phyloP scores from a whole-genome alignment of 2,329 filamentous ascomycete species.

The Pyrenophora tritici-repentis region DNA sequence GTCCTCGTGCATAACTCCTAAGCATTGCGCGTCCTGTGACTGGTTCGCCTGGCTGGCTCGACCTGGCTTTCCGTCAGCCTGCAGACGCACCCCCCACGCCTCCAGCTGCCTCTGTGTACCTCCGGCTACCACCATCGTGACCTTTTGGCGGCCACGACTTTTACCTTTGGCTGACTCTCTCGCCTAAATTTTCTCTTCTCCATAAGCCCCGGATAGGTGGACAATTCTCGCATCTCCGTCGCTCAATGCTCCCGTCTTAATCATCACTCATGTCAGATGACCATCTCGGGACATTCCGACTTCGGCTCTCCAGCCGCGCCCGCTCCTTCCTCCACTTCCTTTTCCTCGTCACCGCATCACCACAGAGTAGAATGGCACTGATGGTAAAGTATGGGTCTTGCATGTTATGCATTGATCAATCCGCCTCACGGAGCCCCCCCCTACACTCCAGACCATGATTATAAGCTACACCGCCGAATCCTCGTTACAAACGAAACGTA shows the following conservation, averaged over 20 bases:
- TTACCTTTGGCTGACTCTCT: background rate
- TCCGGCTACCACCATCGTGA: no score
- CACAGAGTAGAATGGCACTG: background rate
- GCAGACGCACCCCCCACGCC: slow-evolving; percentile 9
- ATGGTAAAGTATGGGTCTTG: background rate
- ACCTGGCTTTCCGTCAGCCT: slow-evolving; percentile 11
- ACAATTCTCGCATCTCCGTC: background rate
- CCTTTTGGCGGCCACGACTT: no score
- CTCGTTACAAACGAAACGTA: background rate
- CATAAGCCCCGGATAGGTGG: background rate
- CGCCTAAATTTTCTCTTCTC: background rate
- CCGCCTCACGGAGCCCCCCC: background rate
- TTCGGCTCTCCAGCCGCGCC: slow-evolving; percentile 12
- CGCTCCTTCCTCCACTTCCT: background rate
- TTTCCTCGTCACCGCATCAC: background rate
- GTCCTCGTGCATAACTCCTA: background rate
- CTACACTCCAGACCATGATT: background rate
- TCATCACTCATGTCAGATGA: background rate
- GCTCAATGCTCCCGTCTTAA: no score
- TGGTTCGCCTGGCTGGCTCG: slow-evolving; percentile 26
- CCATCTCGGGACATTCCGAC: background rate
- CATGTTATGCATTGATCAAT: background rate
- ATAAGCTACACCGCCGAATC: slow-evolving; percentile 8
- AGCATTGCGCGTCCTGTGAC: slow-evolving; percentile 15
- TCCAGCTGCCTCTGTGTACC: background rate